These are phyloP conservation scores for Solanum sparsipilum DNA, from an alignment of 257 asterid genomes.

Conservation along the genomic window DNA sequence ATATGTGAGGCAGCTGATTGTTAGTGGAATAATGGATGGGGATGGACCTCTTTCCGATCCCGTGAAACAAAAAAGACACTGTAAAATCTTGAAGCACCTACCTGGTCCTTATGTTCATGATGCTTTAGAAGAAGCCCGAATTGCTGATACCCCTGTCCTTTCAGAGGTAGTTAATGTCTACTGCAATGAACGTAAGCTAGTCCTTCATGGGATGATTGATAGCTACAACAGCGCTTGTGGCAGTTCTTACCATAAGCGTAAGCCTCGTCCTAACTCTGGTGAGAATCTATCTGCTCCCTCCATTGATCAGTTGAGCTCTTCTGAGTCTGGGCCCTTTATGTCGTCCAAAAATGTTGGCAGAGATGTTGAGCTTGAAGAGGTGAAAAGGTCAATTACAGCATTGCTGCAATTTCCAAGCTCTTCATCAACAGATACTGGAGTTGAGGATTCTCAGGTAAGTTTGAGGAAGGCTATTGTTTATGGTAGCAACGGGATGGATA, in stretches of 20 bases:
- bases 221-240: slow-evolving; percentile 22
- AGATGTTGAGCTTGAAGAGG: slow-evolving; percentile 52
- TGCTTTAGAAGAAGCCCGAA: slow-evolving; percentile 61
- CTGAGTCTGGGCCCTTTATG: slow-evolving; percentile 25
- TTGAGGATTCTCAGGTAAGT: slow-evolving; percentile 47
- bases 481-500: slow-evolving; percentile 33
- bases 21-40: slow-evolving; percentile 83
- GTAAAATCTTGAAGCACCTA: slow-evolving; percentile 83
- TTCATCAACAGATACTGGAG: slow-evolving; percentile 28
- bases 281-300: slow-evolving; percentile 40
- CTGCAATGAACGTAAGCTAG: slow-evolving; percentile 72
- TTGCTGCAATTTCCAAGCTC: slow-evolving; percentile 56
- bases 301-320: slow-evolving; percentile 41
- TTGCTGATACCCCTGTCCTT: slow-evolving; percentile 36
- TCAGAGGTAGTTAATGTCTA: slow-evolving; percentile 57
- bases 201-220: slow-evolving; percentile 52
- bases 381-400: slow-evolving; percentile 54
- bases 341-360: slow-evolving; percentile 16
- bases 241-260: slow-evolving; percentile 34
- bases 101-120: slow-evolving; percentile 53
- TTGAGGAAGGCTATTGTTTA: slow-evolving; percentile 34
- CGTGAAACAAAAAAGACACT: slow-evolving; percentile 64
- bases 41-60: slow-evolving; percentile 43
- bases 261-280: slow-evolving; percentile 19
- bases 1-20: slow-evolving; percentile 88